Evolutionary conservation across 257 asterid species (phyloP).

Genomic region (Przewalskia tangutica): DNA sequence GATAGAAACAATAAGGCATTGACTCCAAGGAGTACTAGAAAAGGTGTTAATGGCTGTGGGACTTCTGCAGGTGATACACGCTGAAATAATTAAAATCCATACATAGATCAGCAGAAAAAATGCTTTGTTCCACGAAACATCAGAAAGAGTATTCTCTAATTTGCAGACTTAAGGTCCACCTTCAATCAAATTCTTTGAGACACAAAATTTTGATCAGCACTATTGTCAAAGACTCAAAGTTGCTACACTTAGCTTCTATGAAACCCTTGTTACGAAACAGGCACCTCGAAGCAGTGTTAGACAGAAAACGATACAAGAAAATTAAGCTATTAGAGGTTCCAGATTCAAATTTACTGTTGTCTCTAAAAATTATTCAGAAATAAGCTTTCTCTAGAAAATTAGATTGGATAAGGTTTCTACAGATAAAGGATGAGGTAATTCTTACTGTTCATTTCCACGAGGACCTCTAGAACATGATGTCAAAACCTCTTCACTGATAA

Average conservation of each 20-base stretch:
- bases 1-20: background rate
- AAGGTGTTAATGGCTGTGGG: background rate
- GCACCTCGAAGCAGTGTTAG: background rate
- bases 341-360: background rate
- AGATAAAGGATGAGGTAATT: background rate
- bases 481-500: constrained; percentile 57
- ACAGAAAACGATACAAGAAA: background rate
- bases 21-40: background rate
- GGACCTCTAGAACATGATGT: constrained; percentile 78
- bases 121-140: background rate
- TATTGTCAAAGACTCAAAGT: background rate
- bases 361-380: background rate
- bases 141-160: background rate
- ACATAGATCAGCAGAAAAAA: background rate
- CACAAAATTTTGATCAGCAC: background rate
- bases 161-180: background rate
- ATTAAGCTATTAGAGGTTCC: background rate
- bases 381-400: background rate
- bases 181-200: background rate
- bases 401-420: background rate
- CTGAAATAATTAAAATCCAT: background rate
- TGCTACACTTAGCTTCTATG: background rate
- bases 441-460: constrained; percentile 88
- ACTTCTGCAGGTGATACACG: background rate
- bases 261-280: background rate